A percentile compares a stretch with the other conserved stretches of the same genome.
These are phyloP conservation scores for Canavalia gladiata DNA, from an alignment of 306 rosid genomes.

Conservation along the genomic window DNA sequence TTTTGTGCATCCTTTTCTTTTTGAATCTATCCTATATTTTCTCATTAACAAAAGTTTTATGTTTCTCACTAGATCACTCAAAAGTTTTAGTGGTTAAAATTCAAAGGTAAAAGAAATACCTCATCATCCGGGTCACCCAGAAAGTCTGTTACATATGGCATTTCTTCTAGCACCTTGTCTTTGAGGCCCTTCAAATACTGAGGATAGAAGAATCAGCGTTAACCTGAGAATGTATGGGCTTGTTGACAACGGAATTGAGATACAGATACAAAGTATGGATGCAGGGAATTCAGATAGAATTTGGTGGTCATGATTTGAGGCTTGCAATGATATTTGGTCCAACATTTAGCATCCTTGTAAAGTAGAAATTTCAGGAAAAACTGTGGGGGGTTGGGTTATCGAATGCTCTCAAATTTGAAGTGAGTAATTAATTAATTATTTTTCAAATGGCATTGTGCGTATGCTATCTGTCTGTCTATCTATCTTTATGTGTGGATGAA, in stretches of 20 bases:
- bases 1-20: conserved; percentile 24
- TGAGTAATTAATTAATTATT: conserved; percentile 12
- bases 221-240: conserved; percentile 38
- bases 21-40: conserved; percentile 3
- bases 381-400: neutral
- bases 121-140: conserved; percentile 58
- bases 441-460: conserved; percentile 16
- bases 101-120: conserved; percentile 58
- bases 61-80: conserved; percentile 18
- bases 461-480: conserved; percentile 20
- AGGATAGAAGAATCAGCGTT: conserved; percentile 47
- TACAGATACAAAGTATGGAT: conserved; percentile 36
- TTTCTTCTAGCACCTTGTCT: conserved; percentile 64
- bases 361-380: conserved; percentile 16
- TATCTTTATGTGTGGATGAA: conserved; percentile 30
- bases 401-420: conserved; percentile 34
- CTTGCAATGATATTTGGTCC: conserved; percentile 30
- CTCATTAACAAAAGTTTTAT: neutral
- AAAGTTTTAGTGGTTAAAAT: conserved; percentile 30
- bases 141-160: conserved; percentile 68
- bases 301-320: conserved; percentile 19
- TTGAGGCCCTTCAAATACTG: conserved; percentile 72
- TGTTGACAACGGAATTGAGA: conserved; percentile 27
- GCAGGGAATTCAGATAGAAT: conserved; percentile 19
- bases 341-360: conserved; percentile 19